Percentiles rank a stretch among this genome's conserved stretches.
These are phyloP conservation scores for Sporisorium iseilematis-ciliati DNA, from an alignment of 1,284 basidiomycete genomes.

Conservation along the genomic window DNA sequence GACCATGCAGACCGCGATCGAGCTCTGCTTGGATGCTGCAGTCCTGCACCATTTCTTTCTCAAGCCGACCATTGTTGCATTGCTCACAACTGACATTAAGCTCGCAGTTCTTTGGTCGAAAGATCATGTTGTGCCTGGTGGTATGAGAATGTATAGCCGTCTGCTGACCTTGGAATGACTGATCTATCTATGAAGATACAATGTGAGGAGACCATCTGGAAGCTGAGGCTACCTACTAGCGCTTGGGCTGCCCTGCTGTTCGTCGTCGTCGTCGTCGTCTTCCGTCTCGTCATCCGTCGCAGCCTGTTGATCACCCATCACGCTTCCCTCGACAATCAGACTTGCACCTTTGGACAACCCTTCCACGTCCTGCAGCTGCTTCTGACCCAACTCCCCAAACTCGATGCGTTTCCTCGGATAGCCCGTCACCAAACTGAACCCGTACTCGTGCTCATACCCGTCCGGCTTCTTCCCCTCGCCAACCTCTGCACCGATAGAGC, in stretches of 20 bases:
- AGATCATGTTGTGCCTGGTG: no score
- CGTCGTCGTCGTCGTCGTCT: conserved; percentile 36
- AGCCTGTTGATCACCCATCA: conserved; percentile 17
- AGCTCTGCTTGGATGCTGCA: no score
- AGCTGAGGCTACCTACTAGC: neutral
- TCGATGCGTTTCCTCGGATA: conserved; percentile 57
- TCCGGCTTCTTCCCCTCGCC: conserved; percentile 15
- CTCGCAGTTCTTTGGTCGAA: no score
- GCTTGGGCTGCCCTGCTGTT: neutral
- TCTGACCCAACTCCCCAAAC: neutral
- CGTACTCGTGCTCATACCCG: conserved; percentile 48
- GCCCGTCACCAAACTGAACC: conserved; percentile 61
- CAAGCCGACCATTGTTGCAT: no score
- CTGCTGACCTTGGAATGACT: no score
- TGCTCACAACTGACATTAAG: no score
- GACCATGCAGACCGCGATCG: no score
- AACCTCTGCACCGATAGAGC: conserved; percentile 7
- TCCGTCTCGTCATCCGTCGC: conserved; percentile 35
- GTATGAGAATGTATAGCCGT: no score
- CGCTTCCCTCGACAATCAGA: conserved; percentile 57
- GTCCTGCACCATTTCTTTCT: no score
- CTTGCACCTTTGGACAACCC: conserved; percentile 54
- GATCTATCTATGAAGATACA: no score
- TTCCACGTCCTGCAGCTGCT: conserved; percentile 41
- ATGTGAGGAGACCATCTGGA: no score